Evolutionary conservation across 495 filamentous ascomycete genomes (phyloP).

Genomic region (Penicillium longicatenatum): DNA sequence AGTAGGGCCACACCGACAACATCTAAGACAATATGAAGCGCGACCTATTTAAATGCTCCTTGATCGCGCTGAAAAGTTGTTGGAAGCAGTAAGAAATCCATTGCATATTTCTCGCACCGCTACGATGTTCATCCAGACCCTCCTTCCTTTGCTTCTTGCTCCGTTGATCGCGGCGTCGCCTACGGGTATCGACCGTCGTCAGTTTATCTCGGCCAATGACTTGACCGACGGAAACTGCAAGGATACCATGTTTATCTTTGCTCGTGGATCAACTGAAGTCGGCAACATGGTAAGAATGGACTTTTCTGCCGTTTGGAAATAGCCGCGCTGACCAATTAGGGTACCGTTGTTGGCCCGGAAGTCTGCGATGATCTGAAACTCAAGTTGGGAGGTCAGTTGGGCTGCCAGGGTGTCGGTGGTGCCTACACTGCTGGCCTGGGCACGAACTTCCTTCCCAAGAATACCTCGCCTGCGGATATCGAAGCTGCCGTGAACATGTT

Average conservation of each 20-base stretch:
- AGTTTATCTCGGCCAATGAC: conserved; percentile 11
- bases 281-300: conserved; percentile 11
- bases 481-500: conserved; percentile 38
- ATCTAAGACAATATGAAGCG: neutral
- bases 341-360: conserved; percentile 39
- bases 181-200: conserved; percentile 5
- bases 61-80: neutral
- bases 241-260: conserved; percentile 52
- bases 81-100: neutral
- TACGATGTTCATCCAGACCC: neutral
- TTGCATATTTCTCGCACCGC: neutral
- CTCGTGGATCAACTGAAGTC: conserved; percentile 47
- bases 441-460: conserved; percentile 25
- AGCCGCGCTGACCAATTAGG: conserved; percentile 22
- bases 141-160: conserved; percentile 7
- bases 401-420: conserved; percentile 38
- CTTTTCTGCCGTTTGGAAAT: neutral
- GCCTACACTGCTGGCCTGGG: conserved; percentile 30
- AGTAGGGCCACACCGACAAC: neutral
- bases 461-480: conserved; percentile 38
- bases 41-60: neutral
- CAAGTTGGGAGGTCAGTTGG: conserved; percentile 25
- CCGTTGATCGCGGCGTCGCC: conserved; percentile 6
- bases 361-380: conserved; percentile 35
- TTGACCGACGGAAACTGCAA: conserved; percentile 32